phyloP scores from a whole-genome alignment of 2,329 filamentous ascomycete species.

The Arthroderma uncinatum region DNA sequence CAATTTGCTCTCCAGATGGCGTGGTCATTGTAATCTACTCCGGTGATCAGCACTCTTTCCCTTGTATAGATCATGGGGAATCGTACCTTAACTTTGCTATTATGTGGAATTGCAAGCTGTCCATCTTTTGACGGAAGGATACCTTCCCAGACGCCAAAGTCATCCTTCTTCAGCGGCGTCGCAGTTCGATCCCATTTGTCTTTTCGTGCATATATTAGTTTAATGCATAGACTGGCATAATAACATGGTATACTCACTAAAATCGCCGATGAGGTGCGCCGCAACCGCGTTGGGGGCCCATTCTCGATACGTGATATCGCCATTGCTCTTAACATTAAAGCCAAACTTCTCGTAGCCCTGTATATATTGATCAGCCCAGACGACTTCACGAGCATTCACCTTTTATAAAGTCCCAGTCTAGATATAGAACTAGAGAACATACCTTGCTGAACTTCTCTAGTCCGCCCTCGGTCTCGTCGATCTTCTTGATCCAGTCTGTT shows the following conservation, averaged over 20 bases:
- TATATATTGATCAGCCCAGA: background rate
- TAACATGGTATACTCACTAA: conserved; percentile 52
- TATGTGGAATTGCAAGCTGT: conserved; percentile 70
- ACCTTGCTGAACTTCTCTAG: conserved; percentile 84
- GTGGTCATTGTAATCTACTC: conserved; percentile 68
- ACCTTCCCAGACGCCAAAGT: conserved; percentile 80
- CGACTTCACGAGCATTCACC: background rate
- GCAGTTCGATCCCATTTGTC: conserved; percentile 77
- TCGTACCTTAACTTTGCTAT: conserved; percentile 86
- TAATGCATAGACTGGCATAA: background rate
- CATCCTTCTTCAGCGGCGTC: conserved; percentile 76
- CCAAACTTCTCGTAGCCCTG: conserved; percentile 81
- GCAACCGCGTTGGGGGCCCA: conserved; percentile 86
- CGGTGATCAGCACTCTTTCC: background rate
- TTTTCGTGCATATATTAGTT: conserved; percentile 25
- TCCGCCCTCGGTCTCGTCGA: conserved; percentile 75
- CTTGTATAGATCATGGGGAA: background rate
- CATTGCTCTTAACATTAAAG: conserved; percentile 67
- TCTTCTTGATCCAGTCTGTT: conserved; percentile 74
- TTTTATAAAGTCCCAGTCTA: background rate
- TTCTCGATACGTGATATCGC: conserved; percentile 83
- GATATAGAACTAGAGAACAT: conserved; percentile 19
- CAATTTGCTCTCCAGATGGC: conserved; percentile 66
- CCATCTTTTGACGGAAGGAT: conserved; percentile 62
- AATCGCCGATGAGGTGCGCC: conserved; percentile 84